These are phyloP conservation scores for Dendrobium huoshanense DNA, from an alignment of 106 monocot species.

Conservation along the genomic window DNA sequence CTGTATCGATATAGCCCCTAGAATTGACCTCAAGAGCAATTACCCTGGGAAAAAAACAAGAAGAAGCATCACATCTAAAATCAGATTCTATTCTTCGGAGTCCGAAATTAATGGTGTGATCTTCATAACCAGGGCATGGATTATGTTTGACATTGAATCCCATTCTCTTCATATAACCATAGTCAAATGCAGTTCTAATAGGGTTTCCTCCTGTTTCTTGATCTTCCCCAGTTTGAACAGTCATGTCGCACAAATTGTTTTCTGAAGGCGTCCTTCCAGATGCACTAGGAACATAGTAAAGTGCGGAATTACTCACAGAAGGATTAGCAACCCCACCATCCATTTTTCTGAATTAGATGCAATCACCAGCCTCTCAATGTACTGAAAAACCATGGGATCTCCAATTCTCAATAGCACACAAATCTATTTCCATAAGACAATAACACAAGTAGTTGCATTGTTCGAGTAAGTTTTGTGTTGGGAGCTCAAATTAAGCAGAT, in stretches of 20 bases:
- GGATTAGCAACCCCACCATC: constrained; percentile 18
- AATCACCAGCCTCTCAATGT: not conserved
- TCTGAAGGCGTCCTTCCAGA: constrained; percentile 16
- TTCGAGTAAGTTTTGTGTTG: not conserved
- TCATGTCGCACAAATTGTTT: constrained; percentile 34
- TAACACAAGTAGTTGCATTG: not conserved
- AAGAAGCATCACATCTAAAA: constrained; percentile 19
- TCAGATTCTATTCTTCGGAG: constrained; percentile 45
- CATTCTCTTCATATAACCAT: constrained; percentile 12
- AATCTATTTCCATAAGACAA: not conserved
- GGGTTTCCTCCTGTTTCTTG: constrained; percentile 19
- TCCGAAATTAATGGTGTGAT: constrained; percentile 20
- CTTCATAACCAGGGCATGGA: constrained; percentile 25
- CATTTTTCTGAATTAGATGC: constrained; percentile 15
- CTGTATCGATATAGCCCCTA: no score
- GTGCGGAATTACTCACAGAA: constrained; percentile 16
- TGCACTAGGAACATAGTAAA: constrained; percentile 2
- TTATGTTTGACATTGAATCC: constrained; percentile 17
- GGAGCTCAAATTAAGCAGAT: not conserved
- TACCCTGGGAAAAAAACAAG: constrained; percentile 6
- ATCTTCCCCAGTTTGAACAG: constrained; percentile 66
- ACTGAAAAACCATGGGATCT: not conserved
- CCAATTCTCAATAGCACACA: not conserved
- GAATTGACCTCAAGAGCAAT: no score
- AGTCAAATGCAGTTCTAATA: constrained; percentile 11